Evolutionary conservation across 2,329 filamentous ascomycete species (phyloP), one percentile per base, ranked within the genome.

Genomic region (Parafenestella ontariensis): DNA sequence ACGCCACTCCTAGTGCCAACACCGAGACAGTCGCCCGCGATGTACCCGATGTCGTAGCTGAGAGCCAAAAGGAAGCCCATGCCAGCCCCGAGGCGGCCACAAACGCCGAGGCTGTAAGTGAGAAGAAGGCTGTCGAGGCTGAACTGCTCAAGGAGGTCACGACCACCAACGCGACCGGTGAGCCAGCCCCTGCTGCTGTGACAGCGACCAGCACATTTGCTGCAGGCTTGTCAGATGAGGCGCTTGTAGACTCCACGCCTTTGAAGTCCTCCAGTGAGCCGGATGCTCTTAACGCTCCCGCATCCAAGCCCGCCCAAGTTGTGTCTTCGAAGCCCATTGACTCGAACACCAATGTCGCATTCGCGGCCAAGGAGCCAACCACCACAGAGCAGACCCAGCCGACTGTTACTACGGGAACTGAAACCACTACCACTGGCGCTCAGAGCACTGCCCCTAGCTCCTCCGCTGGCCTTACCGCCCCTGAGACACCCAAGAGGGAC

Each of bases 121-220:
- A 90, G 69, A 92, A 92, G 84, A 85, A 83, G 48, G 80, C 82
- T 48, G 82, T 91, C 5, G 89, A 92, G 78, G 78, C 85, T 23
- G 89, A 96, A 77, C 81, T 96, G 8, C 79, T 92, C 43, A 82
- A 85, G 61, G 85, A 89, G 73, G 82, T 87, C 57, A 47, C 76
- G 61, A 71, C 74, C 43, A 69, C 70, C 7, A 63, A 79, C 49
- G 75, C 76, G 45, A 64, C 72, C 44, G 79, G 79, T 29, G 78
- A 80, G 56, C 77, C 79, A 36, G 78, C 79, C 34, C 56, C 62
- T 8, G 49, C 31, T 44, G 49, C 58, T 10, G 33, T 50, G 21
- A 40, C 24, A n/a, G 7, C 31, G 9, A 46, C 52, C 45, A 33
- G 73, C 31, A 76, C 77, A 49, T 71, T 77, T 21, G 77, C 78